Percentiles rank a stretch among this genome's conserved stretches.
phyloP scores from a whole-genome alignment of 2,329 filamentous ascomycete species.

The Stemphylium beticola region DNA sequence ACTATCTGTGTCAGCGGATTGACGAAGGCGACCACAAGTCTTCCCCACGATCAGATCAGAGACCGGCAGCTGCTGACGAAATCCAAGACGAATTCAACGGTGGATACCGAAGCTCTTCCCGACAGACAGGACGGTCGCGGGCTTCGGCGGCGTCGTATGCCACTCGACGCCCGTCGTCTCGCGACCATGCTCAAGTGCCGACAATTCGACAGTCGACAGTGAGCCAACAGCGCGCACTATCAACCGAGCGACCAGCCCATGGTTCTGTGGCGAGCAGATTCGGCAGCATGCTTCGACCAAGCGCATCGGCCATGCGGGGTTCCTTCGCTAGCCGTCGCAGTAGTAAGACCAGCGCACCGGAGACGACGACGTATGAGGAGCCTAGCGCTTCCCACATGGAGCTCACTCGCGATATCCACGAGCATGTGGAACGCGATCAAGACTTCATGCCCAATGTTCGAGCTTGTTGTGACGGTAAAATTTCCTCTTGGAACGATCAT shows the following conservation, averaged over 20 bases:
- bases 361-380: slow-evolving; percentile 55
- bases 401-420: slow-evolving; percentile 74
- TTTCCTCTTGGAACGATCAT: not conserved
- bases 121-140: slow-evolving; percentile 58
- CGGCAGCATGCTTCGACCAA: slow-evolving; percentile 54
- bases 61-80: slow-evolving; percentile 63
- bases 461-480: slow-evolving; percentile 94
- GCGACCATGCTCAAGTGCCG: slow-evolving; percentile 49
- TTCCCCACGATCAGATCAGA: slow-evolving; percentile 17
- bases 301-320: slow-evolving; percentile 50
- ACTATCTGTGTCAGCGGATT: slow-evolving; percentile 85
- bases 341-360: slow-evolving; percentile 48
- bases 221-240: slow-evolving; percentile 34
- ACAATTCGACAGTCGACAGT: slow-evolving; percentile 55
- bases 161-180: slow-evolving; percentile 59
- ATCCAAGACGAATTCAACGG: slow-evolving; percentile 80
- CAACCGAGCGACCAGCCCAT: slow-evolving; percentile 44
- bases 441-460: slow-evolving; percentile 92
- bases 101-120: slow-evolving; percentile 56
- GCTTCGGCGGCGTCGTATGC: slow-evolving; percentile 80
- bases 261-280: slow-evolving; percentile 55
- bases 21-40: slow-evolving; percentile 50
- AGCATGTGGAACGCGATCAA: slow-evolving; percentile 75
- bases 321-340: slow-evolving; percentile 57
- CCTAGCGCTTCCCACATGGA: slow-evolving; percentile 78